These are phyloP conservation scores for Globisporangium emineosum DNA, from an alignment of 352 stramenopile genomes.

Conservation along the genomic window DNA sequence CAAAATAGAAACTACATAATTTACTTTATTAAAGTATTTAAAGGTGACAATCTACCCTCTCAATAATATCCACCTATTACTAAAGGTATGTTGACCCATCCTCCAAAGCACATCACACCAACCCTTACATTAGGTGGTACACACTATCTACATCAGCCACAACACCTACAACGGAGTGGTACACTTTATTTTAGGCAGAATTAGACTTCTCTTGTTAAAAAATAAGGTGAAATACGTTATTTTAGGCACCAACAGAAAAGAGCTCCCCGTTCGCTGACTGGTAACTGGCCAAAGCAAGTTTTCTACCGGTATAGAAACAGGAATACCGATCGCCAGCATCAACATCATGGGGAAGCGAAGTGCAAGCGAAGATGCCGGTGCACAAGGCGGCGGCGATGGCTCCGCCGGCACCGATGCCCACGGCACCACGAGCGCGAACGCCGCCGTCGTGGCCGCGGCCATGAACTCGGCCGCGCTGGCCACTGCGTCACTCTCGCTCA, in stretches of 20 bases:
- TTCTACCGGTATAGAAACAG: conserved; percentile 13
- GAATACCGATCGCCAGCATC: conserved; percentile 2
- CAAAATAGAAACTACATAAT: too few relatives aligned
- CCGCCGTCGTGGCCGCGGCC: conserved; percentile 3
- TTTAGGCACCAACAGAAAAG: neutral
- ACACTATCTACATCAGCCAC: too few relatives aligned
- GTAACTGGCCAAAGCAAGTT: conserved; percentile 3
- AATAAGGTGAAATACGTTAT: neutral
- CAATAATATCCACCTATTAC: neutral
- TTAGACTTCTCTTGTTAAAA: too few relatives aligned
- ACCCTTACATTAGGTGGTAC: too few relatives aligned
- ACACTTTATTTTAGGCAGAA: neutral
- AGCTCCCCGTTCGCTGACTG: neutral
- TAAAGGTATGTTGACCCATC: too few relatives aligned
- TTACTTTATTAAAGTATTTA: too few relatives aligned
- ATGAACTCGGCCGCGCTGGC: conserved; percentile 5
- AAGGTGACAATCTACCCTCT: neutral
- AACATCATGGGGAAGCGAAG: conserved; percentile 16
- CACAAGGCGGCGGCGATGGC: neutral
- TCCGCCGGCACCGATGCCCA: neutral
- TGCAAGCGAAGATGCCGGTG: neutral
- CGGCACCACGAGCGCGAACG: conserved; percentile 4
- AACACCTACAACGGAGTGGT: too few relatives aligned
- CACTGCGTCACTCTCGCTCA: conserved; percentile 15
- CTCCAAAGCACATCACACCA: too few relatives aligned